phyloP scores from a whole-genome alignment of 2,329 filamentous ascomycete genomes.

The Nectriaceae sp. region DNA sequence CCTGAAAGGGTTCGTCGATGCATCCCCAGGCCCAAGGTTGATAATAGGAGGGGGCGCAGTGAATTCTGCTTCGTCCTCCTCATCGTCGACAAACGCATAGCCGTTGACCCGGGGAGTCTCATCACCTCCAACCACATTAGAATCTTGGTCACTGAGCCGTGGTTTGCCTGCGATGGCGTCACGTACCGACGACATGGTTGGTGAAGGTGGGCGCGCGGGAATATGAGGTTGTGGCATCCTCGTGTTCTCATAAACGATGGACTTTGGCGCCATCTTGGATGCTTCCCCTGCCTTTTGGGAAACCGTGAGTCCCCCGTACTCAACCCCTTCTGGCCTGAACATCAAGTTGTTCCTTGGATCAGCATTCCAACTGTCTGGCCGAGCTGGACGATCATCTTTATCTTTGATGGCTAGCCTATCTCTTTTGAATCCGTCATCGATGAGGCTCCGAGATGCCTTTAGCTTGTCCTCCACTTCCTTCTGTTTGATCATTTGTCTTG shows the following conservation, averaged over 20 bases:
- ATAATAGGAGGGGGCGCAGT: conserved; percentile 42
- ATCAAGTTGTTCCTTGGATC: conserved; percentile 82
- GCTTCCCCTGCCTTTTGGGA: conserved; percentile 68
- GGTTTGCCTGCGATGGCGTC: conserved; percentile 80
- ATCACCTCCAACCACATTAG: conserved; percentile 48
- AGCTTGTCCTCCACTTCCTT: conserved; percentile 61
- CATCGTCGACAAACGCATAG: conserved; percentile 91
- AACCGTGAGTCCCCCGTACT: conserved; percentile 61
- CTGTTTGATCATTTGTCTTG: conserved; percentile 74
- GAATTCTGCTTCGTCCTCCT: conserved; percentile 49
- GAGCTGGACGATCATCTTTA: conserved; percentile 70
- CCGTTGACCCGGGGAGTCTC: conserved; percentile 92
- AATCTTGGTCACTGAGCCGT: conserved; percentile 63
- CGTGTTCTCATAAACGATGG: conserved; percentile 82
- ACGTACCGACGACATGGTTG: conserved; percentile 80
- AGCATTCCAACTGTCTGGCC: conserved; percentile 74
- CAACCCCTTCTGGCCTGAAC: conserved; percentile 72
- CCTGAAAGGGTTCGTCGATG: conserved; percentile 79
- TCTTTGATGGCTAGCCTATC: conserved; percentile 67
- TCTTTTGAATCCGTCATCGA: conserved; percentile 59
- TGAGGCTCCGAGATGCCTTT: conserved; percentile 45
- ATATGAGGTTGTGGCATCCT: conserved; percentile 61
- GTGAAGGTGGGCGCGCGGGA: conserved; percentile 63
- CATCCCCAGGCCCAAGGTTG: conserved; percentile 59
- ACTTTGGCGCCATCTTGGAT: conserved; percentile 75